Base-by-base conservation (phyloP, 148 eudicot genomes). In the Camellia sinensis region DNA sequence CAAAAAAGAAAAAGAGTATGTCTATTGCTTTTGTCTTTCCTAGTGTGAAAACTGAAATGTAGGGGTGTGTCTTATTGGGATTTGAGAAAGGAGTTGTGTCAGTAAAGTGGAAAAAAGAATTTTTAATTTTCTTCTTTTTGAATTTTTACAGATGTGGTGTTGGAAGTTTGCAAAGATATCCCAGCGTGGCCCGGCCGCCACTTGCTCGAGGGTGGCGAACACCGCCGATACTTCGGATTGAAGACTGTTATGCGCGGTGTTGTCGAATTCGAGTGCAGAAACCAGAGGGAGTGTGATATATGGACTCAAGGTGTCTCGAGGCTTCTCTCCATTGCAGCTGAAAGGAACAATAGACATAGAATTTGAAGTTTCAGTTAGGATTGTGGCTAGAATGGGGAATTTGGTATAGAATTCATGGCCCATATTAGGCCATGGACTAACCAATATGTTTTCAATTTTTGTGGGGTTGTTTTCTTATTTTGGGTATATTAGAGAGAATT, bases 1-100 rank as follows among this genome's bases (percentile, higher is more conserved):
- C 99, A 2, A 93, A 96, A 96, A 96, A 96, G 98, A 96, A 96
- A 92, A 96, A 93, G 95, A 96, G 99, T 93, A 84, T 84, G 65
- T 75, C 67, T 43, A 73, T 86, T 81, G 78, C 86, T 88, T 88
- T 88, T 87, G 76, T 83, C 87, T 83, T 62, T 81, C 66, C 74
- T 61, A 79, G 83, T 84, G 86, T 67, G 79, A 81, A 66, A 84
- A 82, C 85, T 80, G 79, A 83, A 79, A 60, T 79, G 63, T 77
- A 73, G 76, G 83, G 84, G 80, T 84, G 90, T 79, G 87, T 73
- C 81, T 85, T 82, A 74, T 95, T 41, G 98, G 98, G 97, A 90
- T 93, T 82, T 78, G 97, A 71, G 93, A 91, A 95, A 90, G 92
- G 37, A 48, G n/a, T 21, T 71, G 70, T 29, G 81, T 66, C 79